These are phyloP conservation scores for Chimonanthus praecox DNA, from an alignment of 164 flowering plant species.

Conservation along the genomic window DNA sequence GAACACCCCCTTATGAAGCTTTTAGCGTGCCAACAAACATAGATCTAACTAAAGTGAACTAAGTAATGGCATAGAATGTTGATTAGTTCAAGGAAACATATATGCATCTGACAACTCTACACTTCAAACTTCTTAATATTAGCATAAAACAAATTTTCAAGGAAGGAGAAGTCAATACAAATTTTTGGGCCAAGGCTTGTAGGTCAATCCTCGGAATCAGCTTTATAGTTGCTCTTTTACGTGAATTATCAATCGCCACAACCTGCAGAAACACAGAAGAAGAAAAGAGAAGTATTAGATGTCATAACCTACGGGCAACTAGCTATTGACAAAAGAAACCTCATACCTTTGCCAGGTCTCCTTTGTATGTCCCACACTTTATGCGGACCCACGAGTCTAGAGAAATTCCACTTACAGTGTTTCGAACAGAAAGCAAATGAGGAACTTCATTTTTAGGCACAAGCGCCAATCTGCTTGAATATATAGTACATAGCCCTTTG, in stretches of 20 bases:
- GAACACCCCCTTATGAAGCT: neutral
- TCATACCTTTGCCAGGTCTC: constrained; percentile 81
- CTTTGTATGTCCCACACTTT: constrained; percentile 87
- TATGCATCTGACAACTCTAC: neutral
- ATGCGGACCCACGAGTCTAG: constrained; percentile 80
- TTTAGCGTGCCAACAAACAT: neutral
- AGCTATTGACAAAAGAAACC: neutral
- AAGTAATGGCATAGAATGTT: neutral
- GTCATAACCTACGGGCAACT: neutral
- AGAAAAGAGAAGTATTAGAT: neutral
- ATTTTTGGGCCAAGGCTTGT: constrained; percentile 55
- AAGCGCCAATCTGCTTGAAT: constrained; percentile 36
- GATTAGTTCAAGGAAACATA: neutral
- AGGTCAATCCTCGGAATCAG: constrained; percentile 86
- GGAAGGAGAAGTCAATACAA: constrained; percentile 34
- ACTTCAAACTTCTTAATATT: neutral
- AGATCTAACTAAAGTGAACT: neutral
- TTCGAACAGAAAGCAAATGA: constrained; percentile 49
- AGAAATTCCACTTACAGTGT: constrained; percentile 33
- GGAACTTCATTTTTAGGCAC: constrained; percentile 62
- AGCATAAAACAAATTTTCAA: neutral
- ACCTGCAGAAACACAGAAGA: constrained; percentile 38
- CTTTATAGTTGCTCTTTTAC: constrained; percentile 66
- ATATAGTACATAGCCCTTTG: constrained; percentile 56
- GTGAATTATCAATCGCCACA: constrained; percentile 52